Conservation (phyloP, 1,139 yeast species). For the Scheffersomyces lignicola region DNA sequence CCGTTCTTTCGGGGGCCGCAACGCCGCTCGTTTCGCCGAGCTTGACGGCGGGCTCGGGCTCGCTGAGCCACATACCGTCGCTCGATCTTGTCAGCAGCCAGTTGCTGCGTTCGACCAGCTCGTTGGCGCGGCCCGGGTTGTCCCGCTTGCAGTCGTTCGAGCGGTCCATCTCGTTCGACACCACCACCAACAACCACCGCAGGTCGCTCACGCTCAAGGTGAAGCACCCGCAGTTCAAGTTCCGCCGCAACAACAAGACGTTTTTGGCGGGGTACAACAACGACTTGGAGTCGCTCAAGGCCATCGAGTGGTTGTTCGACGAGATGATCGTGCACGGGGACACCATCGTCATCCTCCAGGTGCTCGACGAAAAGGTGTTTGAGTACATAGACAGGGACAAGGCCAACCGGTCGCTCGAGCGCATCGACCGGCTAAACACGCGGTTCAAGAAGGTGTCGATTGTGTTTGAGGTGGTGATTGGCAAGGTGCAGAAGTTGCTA, state of each 20-base stretch:
- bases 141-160: conserved; percentile 18
- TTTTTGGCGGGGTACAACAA: conserved; percentile 62
- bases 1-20: conserved; percentile 17
- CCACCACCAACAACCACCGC: conserved; percentile 38
- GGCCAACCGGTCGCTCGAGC: conserved; percentile 37
- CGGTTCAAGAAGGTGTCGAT: conserved; percentile 51
- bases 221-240: conserved; percentile 56
- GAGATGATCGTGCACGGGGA: conserved; percentile 66
- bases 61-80: conserved; percentile 2
- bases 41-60: conserved; percentile 3
- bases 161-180: conserved; percentile 56
- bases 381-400: conserved; percentile 26
- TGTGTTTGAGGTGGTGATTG: conserved; percentile 61
- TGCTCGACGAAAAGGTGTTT: conserved; percentile 46
- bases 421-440: conserved; percentile 48
- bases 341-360: conserved; percentile 61
- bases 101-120: conserved; percentile 6
- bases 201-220: conserved; percentile 53
- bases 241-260: conserved; percentile 59
- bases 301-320: conserved; percentile 66
- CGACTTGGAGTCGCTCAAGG: conserved; percentile 56
- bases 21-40: conserved; percentile 20
- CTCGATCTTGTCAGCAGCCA: not conserved
- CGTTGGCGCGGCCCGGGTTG: conserved; percentile 9
- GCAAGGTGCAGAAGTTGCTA: conserved; percentile 57